Evolutionary conservation across 1,284 basidiomycete species (phyloP).

Genomic region (Puccinia triticina): DNA sequence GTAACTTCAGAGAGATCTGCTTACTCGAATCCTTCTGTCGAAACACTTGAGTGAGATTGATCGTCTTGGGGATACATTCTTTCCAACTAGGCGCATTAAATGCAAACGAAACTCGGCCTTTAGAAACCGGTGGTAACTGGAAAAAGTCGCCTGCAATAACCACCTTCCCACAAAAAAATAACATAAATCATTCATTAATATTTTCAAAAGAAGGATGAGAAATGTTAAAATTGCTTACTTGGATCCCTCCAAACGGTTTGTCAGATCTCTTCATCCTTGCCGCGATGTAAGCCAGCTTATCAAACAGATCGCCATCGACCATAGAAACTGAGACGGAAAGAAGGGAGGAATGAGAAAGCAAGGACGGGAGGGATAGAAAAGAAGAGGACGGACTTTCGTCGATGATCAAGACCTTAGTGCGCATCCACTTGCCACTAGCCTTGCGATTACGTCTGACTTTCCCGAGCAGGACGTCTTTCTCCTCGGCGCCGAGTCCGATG

Average conservation of each 20-base stretch:
- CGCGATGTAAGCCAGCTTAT: conserved; percentile 78
- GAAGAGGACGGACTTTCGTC: conserved; percentile 52
- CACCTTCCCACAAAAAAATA: conserved; percentile 68
- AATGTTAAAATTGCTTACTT: conserved; percentile 64
- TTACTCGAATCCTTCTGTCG: conserved; percentile 66
- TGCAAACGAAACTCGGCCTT: conserved; percentile 68
- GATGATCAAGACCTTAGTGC: conserved; percentile 55
- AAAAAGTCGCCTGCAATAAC: conserved; percentile 94
- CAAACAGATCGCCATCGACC: conserved; percentile 90
- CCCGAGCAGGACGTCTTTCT: conserved; percentile 58
- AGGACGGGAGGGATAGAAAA: neutral
- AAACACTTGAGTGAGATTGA: conserved; percentile 89
- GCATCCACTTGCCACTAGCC: conserved; percentile 64
- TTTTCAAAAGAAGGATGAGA: neutral
- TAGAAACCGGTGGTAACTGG: conserved; percentile 85
- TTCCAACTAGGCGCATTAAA: conserved; percentile 88
- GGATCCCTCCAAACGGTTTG: conserved; percentile 89
- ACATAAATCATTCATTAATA: neutral
- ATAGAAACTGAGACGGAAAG: conserved; percentile 75
- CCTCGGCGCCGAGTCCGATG: conserved; percentile 79
- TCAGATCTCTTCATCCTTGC: conserved; percentile 68
- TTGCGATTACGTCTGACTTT: conserved; percentile 76
- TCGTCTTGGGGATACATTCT: conserved; percentile 72
- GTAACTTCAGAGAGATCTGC: conserved; percentile 16
- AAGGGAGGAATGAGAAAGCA: neutral